Evolutionary conservation across 257 asterid genomes (phyloP), one percentile per base, ranked within the genome.

Genomic region (Nicotiana noctiflora): DNA sequence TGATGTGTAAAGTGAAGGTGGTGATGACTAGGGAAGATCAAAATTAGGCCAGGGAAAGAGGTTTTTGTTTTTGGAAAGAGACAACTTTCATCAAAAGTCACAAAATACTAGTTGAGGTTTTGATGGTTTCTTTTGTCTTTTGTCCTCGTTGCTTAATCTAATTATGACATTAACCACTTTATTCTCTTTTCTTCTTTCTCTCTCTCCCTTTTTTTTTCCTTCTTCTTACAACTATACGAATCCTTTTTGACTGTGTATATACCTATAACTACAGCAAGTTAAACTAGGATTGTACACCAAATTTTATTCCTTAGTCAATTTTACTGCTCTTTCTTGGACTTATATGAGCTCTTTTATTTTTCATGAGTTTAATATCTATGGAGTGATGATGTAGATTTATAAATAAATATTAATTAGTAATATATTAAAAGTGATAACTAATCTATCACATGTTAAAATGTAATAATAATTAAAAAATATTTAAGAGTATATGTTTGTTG

Each of bases 1-100:
- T 77, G 87, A 87, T 63, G 91, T 87, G 91, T 84, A 88, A 84
- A 82, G 87, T 62, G 46, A 21, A 46, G 77, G 76, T 78, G 80
- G 63, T 74, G 60, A 55, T 84, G 82, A 76, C 74, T 67, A 66
- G 76, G 68, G 79, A 25, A 23, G 31, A 75, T 83, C 60, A 82
- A 77, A 65, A 76, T 59, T 31, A 77, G 83, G 65, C 18, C 6
- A 19, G 6, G 31, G 77, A 44, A 67, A 27, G 81, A 44, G 81
- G 79, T 85, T 82, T 88, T 85, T 66, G 90, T 84, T 85, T 75
- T 86, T 83, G 21, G 13, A 75, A 86, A 86, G 86, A 86, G 66
- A 67, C 59, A 61, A 34, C 72, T 87, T 87, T 85, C 85, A 88
- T 88, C 66, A 85, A 91, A 91, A 91, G 92, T 81, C 83, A 75